phyloP scores from a whole-genome alignment of 371 early-diverging fungal species.

The Choanephora cucurbitarum region DNA sequence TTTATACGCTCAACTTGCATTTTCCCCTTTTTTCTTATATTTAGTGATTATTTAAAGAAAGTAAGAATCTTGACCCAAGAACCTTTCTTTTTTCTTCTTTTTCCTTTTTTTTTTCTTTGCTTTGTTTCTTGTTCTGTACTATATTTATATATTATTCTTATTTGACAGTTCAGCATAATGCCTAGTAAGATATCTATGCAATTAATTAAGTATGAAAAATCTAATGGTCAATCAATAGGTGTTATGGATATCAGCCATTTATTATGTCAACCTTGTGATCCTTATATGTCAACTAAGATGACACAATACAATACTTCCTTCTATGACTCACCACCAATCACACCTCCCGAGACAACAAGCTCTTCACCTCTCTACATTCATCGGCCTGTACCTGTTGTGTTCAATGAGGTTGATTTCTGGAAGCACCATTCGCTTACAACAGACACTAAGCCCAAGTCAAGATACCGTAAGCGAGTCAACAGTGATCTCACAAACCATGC shows the following conservation, averaged over 20 bases:
- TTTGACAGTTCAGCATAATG: not conserved
- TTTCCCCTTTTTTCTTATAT: conserved; percentile 1
- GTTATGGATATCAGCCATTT: conserved; percentile 39
- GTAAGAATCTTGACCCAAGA: not conserved
- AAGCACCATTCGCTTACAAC: conserved; percentile 12
- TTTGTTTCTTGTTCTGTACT: not conserved
- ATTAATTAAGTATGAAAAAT: too few relatives aligned
- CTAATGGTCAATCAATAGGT: too few relatives aligned
- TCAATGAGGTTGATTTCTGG: conserved; percentile 13
- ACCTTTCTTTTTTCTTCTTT: not conserved
- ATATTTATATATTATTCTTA: not conserved
- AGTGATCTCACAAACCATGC: conserved; percentile 10
- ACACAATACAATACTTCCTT: not conserved
- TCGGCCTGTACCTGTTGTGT: not conserved
- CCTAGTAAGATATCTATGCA: not conserved
- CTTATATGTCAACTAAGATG: conserved; percentile 6
- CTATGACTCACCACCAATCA: not conserved
- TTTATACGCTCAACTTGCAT: not conserved
- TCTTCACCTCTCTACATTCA: not conserved
- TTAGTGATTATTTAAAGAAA: not conserved
- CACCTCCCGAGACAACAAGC: not conserved
- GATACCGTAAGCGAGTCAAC: conserved; percentile 13
- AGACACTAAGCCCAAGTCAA: conserved; percentile 8
- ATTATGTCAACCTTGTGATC: conserved; percentile 29
- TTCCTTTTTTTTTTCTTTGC: conserved; percentile 11